Evolutionary conservation across 2,329 filamentous ascomycete genomes (phyloP).

Genomic region (Alternaria dauci): DNA sequence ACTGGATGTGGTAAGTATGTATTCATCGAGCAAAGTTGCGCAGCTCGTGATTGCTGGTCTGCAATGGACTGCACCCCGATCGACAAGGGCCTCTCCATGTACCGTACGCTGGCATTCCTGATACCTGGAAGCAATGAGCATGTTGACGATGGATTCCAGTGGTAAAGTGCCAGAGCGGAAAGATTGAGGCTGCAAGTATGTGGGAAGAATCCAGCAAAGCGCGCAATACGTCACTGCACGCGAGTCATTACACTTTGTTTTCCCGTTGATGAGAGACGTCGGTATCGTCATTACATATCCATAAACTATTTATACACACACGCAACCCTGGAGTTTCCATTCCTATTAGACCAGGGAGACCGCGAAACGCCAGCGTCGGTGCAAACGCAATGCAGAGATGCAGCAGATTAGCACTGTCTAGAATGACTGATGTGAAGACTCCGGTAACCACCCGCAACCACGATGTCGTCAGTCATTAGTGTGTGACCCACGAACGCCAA

Average conservation of each 20-base stretch:
- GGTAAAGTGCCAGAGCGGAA: neutral
- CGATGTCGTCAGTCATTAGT: slow-evolving; percentile 4
- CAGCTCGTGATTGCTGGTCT: neutral
- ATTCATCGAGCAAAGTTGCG: neutral
- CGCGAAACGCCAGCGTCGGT: neutral
- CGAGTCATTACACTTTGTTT: neutral
- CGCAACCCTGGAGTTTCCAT: neutral
- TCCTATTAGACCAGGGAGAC: neutral
- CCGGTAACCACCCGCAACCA: neutral
- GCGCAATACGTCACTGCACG: neutral
- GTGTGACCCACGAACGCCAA: neutral
- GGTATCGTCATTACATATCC: slow-evolving; percentile 3
- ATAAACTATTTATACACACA: slow-evolving; percentile 5
- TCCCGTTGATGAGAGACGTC: neutral
- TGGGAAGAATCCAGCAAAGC: neutral
- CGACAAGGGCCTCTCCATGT: neutral
- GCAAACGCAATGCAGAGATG: slow-evolving; percentile 1
- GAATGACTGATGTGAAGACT: slow-evolving; percentile 3
- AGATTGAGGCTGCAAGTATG: neutral
- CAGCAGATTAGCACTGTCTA: slow-evolving; percentile 1
- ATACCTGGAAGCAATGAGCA: neutral
- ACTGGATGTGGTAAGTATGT: neutral
- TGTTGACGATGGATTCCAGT: neutral
- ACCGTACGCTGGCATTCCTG: neutral
- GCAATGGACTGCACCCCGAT: neutral